Evolutionary conservation across 805 yeast genomes (phyloP).

Genomic region (Cyberlindnera lachancei): DNA sequence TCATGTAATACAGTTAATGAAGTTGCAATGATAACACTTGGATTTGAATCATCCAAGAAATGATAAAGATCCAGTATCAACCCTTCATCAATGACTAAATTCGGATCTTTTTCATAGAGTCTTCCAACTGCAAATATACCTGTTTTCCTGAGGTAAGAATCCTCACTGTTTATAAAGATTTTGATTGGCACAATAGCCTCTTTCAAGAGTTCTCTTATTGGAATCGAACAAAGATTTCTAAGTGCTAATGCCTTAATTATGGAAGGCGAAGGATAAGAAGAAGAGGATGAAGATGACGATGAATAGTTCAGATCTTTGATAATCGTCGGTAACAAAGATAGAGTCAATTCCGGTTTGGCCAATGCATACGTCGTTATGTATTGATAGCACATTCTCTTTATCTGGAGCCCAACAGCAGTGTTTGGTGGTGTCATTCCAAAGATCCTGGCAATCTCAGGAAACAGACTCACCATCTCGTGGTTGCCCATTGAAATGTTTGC

Average conservation of each 20-base stretch:
- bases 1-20: constrained; percentile 62
- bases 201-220: constrained; percentile 42
- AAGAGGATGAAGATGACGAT: too few relatives aligned
- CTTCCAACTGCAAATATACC: constrained; percentile 68
- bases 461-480: constrained; percentile 60
- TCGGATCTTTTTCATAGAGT: constrained; percentile 48
- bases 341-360: constrained; percentile 47
- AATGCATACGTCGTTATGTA: constrained; percentile 56
- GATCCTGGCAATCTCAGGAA: constrained; percentile 54
- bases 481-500: constrained; percentile 83
- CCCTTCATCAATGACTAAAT: constrained; percentile 33
- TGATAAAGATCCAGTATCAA: constrained; percentile 44
- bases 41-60: constrained; percentile 47
- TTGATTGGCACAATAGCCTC: constrained; percentile 35
- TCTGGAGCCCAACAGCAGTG: constrained; percentile 55
- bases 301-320: constrained; percentile 44
- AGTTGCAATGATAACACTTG: constrained; percentile 60
- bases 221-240: constrained; percentile 55
- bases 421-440: too few relatives aligned
- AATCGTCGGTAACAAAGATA: constrained; percentile 48
- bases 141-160: constrained; percentile 56
- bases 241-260: constrained; percentile 52
- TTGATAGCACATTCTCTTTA: constrained; percentile 64
- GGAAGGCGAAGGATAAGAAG: too few relatives aligned
- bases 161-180: constrained; percentile 35